phyloP scores from a whole-genome alignment of 73 alveolate genomes.

The Paramecium octaurelia region DNA sequence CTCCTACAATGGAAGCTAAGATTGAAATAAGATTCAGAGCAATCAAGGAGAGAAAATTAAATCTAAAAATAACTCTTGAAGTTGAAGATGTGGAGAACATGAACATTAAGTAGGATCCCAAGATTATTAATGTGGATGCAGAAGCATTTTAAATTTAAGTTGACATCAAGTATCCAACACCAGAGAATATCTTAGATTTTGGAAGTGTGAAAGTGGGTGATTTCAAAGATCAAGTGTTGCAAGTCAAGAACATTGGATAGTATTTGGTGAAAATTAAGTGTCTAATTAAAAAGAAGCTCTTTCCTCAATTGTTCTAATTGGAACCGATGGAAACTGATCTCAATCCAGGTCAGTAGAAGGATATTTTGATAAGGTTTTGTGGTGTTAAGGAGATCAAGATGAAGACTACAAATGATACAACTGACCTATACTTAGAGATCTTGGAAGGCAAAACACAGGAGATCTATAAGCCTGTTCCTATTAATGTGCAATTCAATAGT shows the following conservation, averaged over 20 bases:
- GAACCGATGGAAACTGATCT: constrained; percentile 96
- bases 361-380: constrained; percentile 88
- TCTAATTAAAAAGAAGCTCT: constrained; percentile 89
- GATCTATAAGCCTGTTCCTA: constrained; percentile 88
- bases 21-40: constrained; percentile 93
- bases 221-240: constrained; percentile 86
- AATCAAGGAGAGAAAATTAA: constrained; percentile 89
- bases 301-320: constrained; percentile 90
- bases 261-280: constrained; percentile 90
- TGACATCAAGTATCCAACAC: constrained; percentile 86
- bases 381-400: constrained; percentile 91
- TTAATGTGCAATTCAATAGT: constrained; percentile 92
- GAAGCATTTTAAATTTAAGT: constrained; percentile 97
- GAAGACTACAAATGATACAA: constrained; percentile 90
- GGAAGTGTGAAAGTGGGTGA: constrained; percentile 98
- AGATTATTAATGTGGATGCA: constrained; percentile 89
- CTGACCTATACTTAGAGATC: constrained; percentile 90
- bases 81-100: constrained; percentile 96
- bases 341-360: constrained; percentile 92
- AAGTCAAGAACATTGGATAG: constrained; percentile 91
- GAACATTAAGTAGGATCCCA: constrained; percentile 94
- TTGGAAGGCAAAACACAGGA: constrained; percentile 94
- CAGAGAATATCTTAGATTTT: constrained; percentile 83
- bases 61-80: constrained; percentile 85
- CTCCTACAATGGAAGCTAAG: constrained; percentile 89